These are phyloP conservation scores for Penicillium psychrofluorescens DNA, from an alignment of 495 filamentous ascomycete species.

Conservation along the genomic window DNA sequence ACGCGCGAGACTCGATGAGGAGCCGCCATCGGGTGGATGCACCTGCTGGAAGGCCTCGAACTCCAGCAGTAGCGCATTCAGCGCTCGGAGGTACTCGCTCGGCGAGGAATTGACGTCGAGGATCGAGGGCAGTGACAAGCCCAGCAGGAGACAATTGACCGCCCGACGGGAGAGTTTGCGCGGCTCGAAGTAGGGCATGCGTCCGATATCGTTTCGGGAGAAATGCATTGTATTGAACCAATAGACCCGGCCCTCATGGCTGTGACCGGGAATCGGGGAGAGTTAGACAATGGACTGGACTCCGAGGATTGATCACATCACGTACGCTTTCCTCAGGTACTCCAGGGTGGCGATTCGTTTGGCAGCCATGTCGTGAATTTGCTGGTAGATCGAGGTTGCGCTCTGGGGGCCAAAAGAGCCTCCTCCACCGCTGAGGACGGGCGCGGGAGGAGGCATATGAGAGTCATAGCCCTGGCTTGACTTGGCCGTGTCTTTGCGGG, in stretches of 20 bases:
- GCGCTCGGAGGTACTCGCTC: conserved; percentile 76
- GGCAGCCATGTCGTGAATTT: conserved; percentile 80
- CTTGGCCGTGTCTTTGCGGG: conserved; percentile 33
- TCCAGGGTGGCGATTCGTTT: conserved; percentile 96
- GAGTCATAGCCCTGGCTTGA: conserved; percentile 24
- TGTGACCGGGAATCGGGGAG: conserved; percentile 20
- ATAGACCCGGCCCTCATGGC: conserved; percentile 87
- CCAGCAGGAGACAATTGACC: conserved; percentile 88
- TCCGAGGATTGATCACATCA: conserved; percentile 6
- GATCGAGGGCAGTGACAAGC: conserved; percentile 81
- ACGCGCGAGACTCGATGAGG: conserved; percentile 63
- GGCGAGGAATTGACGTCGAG: conserved; percentile 76
- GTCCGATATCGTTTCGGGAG: conserved; percentile 69
- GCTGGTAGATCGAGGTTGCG: conserved; percentile 64
- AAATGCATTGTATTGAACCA: conserved; percentile 98
- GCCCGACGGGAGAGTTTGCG: conserved; percentile 78
- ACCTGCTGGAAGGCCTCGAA: conserved; percentile 89
- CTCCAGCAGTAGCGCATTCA: conserved; percentile 80
- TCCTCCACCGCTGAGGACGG: conserved; percentile 10
- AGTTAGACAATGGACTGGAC: not conserved
- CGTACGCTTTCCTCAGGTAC: conserved; percentile 86
- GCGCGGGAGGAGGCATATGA: no score
- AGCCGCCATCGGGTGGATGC: conserved; percentile 67
- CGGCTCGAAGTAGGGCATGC: conserved; percentile 77
- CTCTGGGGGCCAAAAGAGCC: conserved; percentile 49